Conservation (phyloP, 768 basidiomycete genomes). For the Mycena rebaudengoi region DNA sequence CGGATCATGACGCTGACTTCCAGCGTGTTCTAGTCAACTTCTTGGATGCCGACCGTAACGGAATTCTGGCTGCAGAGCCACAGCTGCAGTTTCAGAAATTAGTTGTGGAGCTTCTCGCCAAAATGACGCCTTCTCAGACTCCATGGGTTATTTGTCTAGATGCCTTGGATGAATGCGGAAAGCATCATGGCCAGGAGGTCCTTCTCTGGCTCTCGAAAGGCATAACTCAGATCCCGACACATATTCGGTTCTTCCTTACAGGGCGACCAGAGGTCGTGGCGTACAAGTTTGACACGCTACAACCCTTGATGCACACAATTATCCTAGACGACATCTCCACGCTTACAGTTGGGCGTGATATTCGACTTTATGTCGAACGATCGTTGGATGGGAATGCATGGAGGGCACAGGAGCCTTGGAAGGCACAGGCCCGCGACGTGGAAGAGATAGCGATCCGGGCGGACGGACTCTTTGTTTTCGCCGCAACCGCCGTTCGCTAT, state of each 20-base stretch:
- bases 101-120: background rate
- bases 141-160: slow-evolving; percentile 1
- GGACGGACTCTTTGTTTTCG: background rate
- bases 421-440: background rate
- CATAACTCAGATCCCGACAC: background rate
- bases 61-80: background rate
- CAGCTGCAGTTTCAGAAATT: slow-evolving; percentile 3
- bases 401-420: background rate
- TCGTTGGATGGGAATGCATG: background rate
- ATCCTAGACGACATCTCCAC: background rate
- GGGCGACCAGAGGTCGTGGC: slow-evolving; percentile 9
- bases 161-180: slow-evolving; percentile 11
- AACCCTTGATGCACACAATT: background rate
- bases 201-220: slow-evolving; percentile 5
- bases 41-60: background rate
- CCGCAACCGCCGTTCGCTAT: too few species aligned
- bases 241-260: slow-evolving; percentile 6
- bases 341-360: background rate
- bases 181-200: background rate
- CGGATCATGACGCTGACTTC: background rate
- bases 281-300: background rate
- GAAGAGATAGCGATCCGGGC: background rate
- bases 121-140: background rate
- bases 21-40: background rate
- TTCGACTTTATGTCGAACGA: background rate